A percentile compares a stretch with the other conserved stretches of the same genome.
phyloP scores from a whole-genome alignment of 2,329 filamentous ascomycete genomes.

The Fusarium sulawesiense region DNA sequence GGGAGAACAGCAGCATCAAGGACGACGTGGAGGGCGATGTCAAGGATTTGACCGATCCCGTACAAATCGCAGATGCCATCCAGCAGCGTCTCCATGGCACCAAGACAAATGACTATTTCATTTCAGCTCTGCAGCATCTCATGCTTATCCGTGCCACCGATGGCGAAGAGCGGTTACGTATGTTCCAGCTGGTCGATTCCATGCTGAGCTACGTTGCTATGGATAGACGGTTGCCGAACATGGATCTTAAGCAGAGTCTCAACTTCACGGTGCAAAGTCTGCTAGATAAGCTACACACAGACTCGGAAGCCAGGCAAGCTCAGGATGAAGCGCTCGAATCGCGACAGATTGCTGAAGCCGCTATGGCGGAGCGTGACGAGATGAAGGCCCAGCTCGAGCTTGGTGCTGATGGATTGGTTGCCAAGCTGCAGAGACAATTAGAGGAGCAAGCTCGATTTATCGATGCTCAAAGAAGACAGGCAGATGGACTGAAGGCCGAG shows the following conservation, averaged over 20 bases:
- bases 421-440: slow-evolving; percentile 92
- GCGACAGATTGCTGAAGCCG: slow-evolving; percentile 92
- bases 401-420: slow-evolving; percentile 92
- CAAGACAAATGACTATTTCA: slow-evolving; percentile 92
- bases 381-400: slow-evolving; percentile 89
- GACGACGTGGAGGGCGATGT: slow-evolving; percentile 87
- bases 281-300: slow-evolving; percentile 94
- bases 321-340: slow-evolving; percentile 92
- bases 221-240: slow-evolving; percentile 93
- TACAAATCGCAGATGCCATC: slow-evolving; percentile 95
- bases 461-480: slow-evolving; percentile 86
- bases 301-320: slow-evolving; percentile 91
- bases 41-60: slow-evolving; percentile 91
- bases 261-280: slow-evolving; percentile 97
- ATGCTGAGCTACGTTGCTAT: slow-evolving; percentile 99
- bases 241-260: slow-evolving; percentile 97
- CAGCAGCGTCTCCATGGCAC: slow-evolving; percentile 84
- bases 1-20: slow-evolving; percentile 89
- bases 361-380: slow-evolving; percentile 96
- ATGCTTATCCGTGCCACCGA: slow-evolving; percentile 92
- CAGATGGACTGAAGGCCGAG: slow-evolving; percentile 88
- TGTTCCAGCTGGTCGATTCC: slow-evolving; percentile 98
- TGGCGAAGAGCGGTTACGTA: slow-evolving; percentile 88
- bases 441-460: slow-evolving; percentile 93
- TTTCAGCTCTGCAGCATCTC: slow-evolving; percentile 94